Conservation (phyloP, 306 rosid genomes). For the Trichosanthes cucumerina region DNA sequence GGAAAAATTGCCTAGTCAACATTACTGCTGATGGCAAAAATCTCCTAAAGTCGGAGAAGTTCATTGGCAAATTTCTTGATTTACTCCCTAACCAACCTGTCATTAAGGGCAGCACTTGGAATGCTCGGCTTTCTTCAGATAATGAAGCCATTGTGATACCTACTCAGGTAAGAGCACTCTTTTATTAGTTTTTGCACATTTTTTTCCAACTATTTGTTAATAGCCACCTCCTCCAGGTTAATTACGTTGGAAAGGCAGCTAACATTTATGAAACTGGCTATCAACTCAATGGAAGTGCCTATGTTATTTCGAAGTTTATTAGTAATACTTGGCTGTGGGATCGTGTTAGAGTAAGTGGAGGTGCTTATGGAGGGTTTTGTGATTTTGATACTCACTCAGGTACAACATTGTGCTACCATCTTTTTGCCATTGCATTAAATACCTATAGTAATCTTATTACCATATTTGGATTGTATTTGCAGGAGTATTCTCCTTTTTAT, state of each 20-base stretch:
- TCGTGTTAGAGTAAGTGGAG: constrained; percentile 95
- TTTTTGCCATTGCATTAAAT: constrained; percentile 9
- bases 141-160: constrained; percentile 92
- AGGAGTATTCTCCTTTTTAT: constrained; percentile 93
- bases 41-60: constrained; percentile 37
- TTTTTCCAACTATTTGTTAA: constrained; percentile 17
- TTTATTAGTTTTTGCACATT: constrained; percentile 2
- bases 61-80: constrained; percentile 64
- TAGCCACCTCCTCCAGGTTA: constrained; percentile 52
- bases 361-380: constrained; percentile 97
- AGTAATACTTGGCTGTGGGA: constrained; percentile 98
- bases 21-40: constrained; percentile 72
- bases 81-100: constrained; percentile 59
- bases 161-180: constrained; percentile 54
- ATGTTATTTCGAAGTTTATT: constrained; percentile 82
- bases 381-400: constrained; percentile 97
- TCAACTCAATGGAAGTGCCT: constrained; percentile 75
- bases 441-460: constrained; percentile 20
- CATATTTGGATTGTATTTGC: constrained; percentile 5
- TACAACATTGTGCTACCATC: constrained; percentile 6
- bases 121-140: constrained; percentile 43
- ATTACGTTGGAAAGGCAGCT: constrained; percentile 92
- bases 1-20: constrained; percentile 66
- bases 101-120: constrained; percentile 34
- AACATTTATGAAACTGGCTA: constrained; percentile 74